Evolutionary conservation across 176 grass and related monocot genomes (phyloP), one percentile per base, ranked within the genome.

Genomic region (Elymus sibiricus): DNA sequence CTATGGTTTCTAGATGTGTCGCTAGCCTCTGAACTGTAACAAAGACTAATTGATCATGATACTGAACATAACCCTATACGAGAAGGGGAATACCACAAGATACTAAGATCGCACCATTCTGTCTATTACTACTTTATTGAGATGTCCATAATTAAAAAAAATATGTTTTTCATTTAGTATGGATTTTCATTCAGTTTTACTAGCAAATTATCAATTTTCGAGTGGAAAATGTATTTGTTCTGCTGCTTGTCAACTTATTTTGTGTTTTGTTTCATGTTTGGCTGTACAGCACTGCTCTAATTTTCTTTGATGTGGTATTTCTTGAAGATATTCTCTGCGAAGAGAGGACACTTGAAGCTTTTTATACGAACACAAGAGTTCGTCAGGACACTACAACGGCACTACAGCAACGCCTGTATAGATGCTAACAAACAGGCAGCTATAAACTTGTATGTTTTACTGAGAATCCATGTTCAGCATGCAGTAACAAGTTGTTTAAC

Each of bases 401-500:
- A 98, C 82, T 98, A 95, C 82, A 98, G 90, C 84, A 98, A 98
- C 70, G 89, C 95, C 29, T 98, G 89, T 74, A 92, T 93, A 80
- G 95, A 98, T 94, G 91, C 89, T 83, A 85, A 95, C 86, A 98
- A 98, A 47, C 95, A 98, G 78, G 90, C 86, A 65, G 93, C 95
- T 58, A 98, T 98, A 93, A 98, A 98, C 82, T 89, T 98, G 95
- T 98, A 95, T 19, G 91, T 90, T 84, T 39, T 87, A 39, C 49
- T 44, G 4, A 81, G 9, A 62, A 77, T 67, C 34, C 53, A 60
- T 91, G 56, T 73, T 44, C 47, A 42, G 43, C 70, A 19, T 31
- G 59, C 25, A 76, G 42, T 35, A 88, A 35, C 49, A 32, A 22
- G 79, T 80, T 64, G 11, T 76, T 81, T 53, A 22, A 32, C 28